These are phyloP conservation scores for Bombardia bombarda DNA, from an alignment of 495 filamentous ascomycete species.

Conservation along the genomic window DNA sequence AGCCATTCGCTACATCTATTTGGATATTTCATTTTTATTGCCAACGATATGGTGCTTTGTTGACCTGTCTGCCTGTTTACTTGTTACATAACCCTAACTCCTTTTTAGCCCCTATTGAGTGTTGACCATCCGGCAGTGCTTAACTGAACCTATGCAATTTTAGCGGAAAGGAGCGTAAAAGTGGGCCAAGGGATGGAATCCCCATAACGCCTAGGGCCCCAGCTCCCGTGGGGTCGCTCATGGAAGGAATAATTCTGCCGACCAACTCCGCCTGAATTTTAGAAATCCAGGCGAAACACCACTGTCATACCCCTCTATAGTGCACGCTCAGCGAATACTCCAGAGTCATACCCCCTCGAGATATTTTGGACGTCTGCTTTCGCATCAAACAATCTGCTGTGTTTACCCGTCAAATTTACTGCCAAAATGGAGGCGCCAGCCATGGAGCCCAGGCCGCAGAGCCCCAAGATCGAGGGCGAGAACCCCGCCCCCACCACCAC, in stretches of 20 bases:
- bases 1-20: no score
- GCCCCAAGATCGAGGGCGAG: conserved; percentile 1
- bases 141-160: no score
- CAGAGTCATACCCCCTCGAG: background rate
- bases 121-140: no score
- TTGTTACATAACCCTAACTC: no score
- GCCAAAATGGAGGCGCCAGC: conserved; percentile 10
- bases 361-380: background rate
- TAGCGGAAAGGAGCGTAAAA: no score
- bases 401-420: background rate
- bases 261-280: conserved; percentile 18
- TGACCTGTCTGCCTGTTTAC: no score
- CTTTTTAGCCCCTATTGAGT: no score
- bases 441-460: conserved; percentile 4
- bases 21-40: no score
- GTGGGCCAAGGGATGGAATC: no score
- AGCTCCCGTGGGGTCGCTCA: no score
- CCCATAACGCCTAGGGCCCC: no score
- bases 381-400: background rate
- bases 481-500: conserved; percentile 20
- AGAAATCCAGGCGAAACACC: background rate
- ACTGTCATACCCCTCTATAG: background rate
- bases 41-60: no score
- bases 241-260: conserved; percentile 13
- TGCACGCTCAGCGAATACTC: background rate